Conservation (phyloP, 1,284 basidiomycete species). For the Ganoderma sinense region DNA sequence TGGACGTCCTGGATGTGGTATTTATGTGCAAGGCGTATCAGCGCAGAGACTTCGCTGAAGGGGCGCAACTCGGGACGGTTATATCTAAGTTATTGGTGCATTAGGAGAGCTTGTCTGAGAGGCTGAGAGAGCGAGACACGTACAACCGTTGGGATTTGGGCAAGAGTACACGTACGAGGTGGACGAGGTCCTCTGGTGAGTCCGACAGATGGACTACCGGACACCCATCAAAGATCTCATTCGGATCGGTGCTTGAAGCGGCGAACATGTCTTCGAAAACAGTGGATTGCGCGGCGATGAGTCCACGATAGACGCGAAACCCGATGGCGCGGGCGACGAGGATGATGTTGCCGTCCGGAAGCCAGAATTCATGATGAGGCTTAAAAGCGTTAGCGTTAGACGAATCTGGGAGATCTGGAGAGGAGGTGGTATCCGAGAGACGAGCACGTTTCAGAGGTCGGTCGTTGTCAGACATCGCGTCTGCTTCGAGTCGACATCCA, state of each 20-base stretch:
- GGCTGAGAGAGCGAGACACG: background rate
- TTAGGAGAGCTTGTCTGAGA: background rate
- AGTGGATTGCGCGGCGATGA: constrained; percentile 28
- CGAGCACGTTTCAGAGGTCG: too few species aligned
- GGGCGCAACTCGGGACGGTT: background rate
- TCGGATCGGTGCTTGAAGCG: constrained; percentile 18
- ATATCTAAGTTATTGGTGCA: too few species aligned
- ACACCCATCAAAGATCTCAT: constrained; percentile 21
- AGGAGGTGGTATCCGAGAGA: too few species aligned
- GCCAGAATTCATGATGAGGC: constrained; percentile 15
- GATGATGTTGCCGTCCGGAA: constrained; percentile 32
- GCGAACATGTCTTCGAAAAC: constrained; percentile 31
- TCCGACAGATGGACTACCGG: constrained; percentile 26
- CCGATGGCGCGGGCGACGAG: constrained; percentile 20
- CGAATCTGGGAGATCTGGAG: too few species aligned
- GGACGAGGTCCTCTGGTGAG: constrained; percentile 13
- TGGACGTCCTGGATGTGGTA: background rate
- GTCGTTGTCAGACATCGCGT: too few species aligned
- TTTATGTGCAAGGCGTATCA: background rate
- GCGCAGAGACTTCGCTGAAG: background rate
- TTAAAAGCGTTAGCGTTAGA: too few species aligned
- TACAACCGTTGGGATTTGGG: background rate
- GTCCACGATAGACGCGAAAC: constrained; percentile 27
- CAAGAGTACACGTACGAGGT: constrained; percentile 13
- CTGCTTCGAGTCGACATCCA: too few species aligned